A percentile compares a stretch with the other conserved stretches of the same genome.
Evolutionary conservation across 2,329 filamentous ascomycete species (phyloP).

Genomic region (Metarhizium anisopliae): DNA sequence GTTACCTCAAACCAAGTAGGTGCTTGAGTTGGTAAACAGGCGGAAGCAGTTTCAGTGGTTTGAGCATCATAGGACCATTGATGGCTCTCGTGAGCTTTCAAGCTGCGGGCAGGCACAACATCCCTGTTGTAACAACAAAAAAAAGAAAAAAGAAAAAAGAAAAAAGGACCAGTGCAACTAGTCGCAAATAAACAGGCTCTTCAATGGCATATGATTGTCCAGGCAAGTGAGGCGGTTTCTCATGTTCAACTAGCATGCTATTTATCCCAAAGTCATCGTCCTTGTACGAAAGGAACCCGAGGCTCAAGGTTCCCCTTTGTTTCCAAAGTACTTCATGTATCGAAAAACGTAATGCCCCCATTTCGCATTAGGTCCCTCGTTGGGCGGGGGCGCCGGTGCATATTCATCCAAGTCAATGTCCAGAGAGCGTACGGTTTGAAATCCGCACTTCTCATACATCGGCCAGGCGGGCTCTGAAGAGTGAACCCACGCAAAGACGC

Average conservation of each 20-base stretch:
- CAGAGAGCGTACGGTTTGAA: constrained; percentile 18
- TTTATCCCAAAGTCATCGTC: neutral
- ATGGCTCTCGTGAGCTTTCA: too few species aligned
- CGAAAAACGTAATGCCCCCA: constrained; percentile 25
- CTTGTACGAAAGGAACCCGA: neutral
- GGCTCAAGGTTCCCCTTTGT: neutral
- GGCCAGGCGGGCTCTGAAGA: constrained; percentile 21
- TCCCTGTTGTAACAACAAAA: too few species aligned
- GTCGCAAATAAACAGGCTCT: neutral
- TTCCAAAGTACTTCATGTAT: constrained; percentile 21
- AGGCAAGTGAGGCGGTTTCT: too few species aligned
- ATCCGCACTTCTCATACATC: constrained; percentile 22
- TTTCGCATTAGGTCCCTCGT: constrained; percentile 14
- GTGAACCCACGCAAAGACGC: constrained; percentile 25
- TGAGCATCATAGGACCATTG: too few species aligned
- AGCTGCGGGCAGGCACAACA: neutral
- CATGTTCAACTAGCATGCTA: neutral
- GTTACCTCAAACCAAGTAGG: too few species aligned
- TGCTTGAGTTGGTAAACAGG: too few species aligned
- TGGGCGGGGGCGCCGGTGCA: constrained; percentile 15
- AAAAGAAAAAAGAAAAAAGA: too few species aligned
- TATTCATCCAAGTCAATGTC: constrained; percentile 23
- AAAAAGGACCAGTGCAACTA: too few species aligned
- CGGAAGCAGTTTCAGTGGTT: too few species aligned
- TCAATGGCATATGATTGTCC: neutral